Conservation (phyloP, 2,329 filamentous ascomycete species). For the Westerdykella aurantiaca region DNA sequence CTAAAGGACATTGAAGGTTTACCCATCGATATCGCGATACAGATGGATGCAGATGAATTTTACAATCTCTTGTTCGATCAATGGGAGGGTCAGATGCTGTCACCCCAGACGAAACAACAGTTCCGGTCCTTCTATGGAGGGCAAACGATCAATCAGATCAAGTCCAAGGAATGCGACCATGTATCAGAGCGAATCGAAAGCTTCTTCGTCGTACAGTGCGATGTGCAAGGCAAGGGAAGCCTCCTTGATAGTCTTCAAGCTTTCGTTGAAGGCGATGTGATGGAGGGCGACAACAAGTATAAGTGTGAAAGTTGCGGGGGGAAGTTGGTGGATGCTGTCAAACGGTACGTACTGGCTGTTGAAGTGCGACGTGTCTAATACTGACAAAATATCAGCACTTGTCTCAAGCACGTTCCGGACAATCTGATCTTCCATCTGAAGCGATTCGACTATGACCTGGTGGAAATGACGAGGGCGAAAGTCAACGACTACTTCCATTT, state of each 20-base stretch:
- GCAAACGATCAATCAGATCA: conserved; percentile 87
- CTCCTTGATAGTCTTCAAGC: conserved; percentile 84
- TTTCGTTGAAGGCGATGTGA: conserved; percentile 93
- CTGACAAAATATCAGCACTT: conserved; percentile 54
- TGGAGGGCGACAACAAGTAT: conserved; percentile 99
- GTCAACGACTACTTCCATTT: conserved; percentile 96
- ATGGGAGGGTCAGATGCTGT: conserved; percentile 75
- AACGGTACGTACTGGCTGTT: conserved; percentile 50
- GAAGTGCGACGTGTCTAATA: background rate
- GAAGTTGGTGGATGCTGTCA: conserved; percentile 82
- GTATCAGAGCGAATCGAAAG: conserved; percentile 86
- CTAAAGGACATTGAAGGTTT: conserved; percentile 80
- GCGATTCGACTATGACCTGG: conserved; percentile 74
- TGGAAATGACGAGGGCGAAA: conserved; percentile 75
- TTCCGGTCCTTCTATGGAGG: conserved; percentile 87
- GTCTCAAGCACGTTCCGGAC: conserved; percentile 85
- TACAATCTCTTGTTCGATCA: conserved; percentile 90
- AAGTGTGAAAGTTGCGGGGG: conserved; percentile 86
- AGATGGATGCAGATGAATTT: conserved; percentile 99
- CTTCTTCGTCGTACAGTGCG: conserved; percentile 91
- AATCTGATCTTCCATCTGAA: conserved; percentile 95
- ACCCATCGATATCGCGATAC: conserved; percentile 76
- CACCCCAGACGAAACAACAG: conserved; percentile 59
- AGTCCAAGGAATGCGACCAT: conserved; percentile 89
- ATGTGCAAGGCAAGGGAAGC: conserved; percentile 84